Evolutionary conservation across 257 asterid species (phyloP).

Genomic region (Nicotiana attenuata): DNA sequence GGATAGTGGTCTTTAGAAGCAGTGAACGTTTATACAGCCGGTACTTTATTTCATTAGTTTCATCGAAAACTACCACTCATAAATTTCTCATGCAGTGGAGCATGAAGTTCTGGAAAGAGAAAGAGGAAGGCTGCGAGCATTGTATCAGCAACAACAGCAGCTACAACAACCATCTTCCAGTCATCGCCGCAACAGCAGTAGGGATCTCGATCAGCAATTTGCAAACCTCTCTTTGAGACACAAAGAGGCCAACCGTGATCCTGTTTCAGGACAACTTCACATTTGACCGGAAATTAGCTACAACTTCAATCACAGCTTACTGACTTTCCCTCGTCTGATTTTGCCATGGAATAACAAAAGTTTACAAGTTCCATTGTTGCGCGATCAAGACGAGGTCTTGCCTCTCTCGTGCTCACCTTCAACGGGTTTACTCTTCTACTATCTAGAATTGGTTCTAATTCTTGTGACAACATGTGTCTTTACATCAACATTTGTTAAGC

Average conservation of each 20-base stretch:
- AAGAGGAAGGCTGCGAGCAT: conserved; percentile 56
- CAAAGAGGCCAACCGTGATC: conserved; percentile 52
- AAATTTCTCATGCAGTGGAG: conserved; percentile 63
- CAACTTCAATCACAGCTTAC: conserved; percentile 13
- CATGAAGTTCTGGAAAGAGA: conserved; percentile 92
- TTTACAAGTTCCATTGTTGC: conserved; percentile 11
- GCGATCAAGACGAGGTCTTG: conserved; percentile 18
- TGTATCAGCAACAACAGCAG: conserved; percentile 49
- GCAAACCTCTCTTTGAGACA: conserved; percentile 71
- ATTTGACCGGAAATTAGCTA: conserved; percentile 35
- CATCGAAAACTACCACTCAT: not conserved
- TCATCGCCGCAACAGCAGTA: conserved; percentile 64
- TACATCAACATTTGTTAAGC: not conserved
- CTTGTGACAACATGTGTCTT: conserved; percentile 17
- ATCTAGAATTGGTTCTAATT: conserved; percentile 17
- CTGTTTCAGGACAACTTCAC: conserved; percentile 56
- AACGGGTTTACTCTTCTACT: conserved; percentile 3
- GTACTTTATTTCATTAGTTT: not conserved
- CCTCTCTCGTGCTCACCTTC: conserved; percentile 9
- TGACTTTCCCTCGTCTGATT: conserved; percentile 29
- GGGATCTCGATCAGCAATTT: conserved; percentile 72
- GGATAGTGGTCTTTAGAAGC: not conserved
- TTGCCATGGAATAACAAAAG: conserved; percentile 26
- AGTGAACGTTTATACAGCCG: not conserved
- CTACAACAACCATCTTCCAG: conserved; percentile 38